Evolutionary conservation across 2,329 filamentous ascomycete genomes (phyloP), one percentile per base, ranked within the genome.

Genomic region (Botryosphaeria dothidea): DNA sequence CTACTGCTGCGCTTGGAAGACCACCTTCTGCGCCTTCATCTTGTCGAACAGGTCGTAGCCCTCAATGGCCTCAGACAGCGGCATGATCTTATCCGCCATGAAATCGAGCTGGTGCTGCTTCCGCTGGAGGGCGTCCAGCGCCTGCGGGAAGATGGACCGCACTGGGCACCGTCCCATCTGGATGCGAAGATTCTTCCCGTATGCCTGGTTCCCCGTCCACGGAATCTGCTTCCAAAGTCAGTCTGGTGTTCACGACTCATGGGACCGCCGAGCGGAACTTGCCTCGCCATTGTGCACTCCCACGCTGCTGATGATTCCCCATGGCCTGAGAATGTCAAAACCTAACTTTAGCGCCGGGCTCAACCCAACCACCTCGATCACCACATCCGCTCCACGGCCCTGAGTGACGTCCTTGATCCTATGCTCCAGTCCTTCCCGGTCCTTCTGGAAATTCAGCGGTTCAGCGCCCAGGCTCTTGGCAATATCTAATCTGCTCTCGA

Each of bases 371-470:
- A 81, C 79, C 68, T 84, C 82, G 52, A 97, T 88, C 2, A 95
- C 88, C 19, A 92, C 88, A 78, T 97, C 93, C 15, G 93, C 93
- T 6, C 93, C 93, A 43, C 93, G 84, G 7, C 92, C 92, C 17
- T 90, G 84, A 0, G 92, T 95, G 54, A 89, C 85, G 69, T 91
- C 90, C 72, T 88, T 88, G 62, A 97, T 88, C 62, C 90, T 85
- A 69, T 85, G 83, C 64, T 88, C 79, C 75, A 96, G 83, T 3
- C 84, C 86, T 43, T 88, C 86, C 54, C 83, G 84, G 66, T 92
- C 86, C 2, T 81, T 87, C 72, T 85, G 79, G 77, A 94, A 94
- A 75, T 96, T 93, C 78, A 93, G 88, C 0, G 92, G 89, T 77
- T 94, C 92, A 2, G 92, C 93, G 2, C 93, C 93, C 0, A 97